Evolutionary conservation across 176 grass and related monocot species (phyloP).

Genomic region (Oryza coarctata): DNA sequence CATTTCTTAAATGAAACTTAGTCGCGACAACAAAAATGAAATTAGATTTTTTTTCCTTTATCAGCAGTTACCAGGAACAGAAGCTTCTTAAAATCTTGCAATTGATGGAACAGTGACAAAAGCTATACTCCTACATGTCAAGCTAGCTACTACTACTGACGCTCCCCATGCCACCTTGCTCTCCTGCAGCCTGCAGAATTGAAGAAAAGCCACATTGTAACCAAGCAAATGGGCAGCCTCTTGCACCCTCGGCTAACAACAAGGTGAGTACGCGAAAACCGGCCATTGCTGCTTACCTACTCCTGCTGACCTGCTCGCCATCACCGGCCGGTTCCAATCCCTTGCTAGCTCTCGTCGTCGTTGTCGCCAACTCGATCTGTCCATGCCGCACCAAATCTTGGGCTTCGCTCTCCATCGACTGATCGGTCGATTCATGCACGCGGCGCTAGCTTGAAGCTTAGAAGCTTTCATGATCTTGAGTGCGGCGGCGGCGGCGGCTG

Average conservation of each 20-base stretch:
- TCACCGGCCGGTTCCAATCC: slow-evolving; percentile 30
- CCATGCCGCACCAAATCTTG: slow-evolving; percentile 19
- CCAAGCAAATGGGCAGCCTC: slow-evolving; percentile 39
- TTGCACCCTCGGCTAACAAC: slow-evolving; percentile 52
- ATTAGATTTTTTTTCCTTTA: neutral
- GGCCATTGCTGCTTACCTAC: slow-evolving; percentile 67
- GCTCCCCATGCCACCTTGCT: slow-evolving; percentile 16
- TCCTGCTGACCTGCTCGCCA: slow-evolving; percentile 30
- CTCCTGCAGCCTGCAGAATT: slow-evolving; percentile 28
- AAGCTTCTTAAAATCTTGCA: slow-evolving; percentile 47
- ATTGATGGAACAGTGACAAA: slow-evolving; percentile 51
- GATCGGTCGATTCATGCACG: slow-evolving; percentile 3
- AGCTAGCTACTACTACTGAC: slow-evolving; percentile 31
- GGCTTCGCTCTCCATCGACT: neutral
- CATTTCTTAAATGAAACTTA: too few species aligned
- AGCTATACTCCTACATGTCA: slow-evolving; percentile 48
- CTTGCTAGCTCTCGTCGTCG: slow-evolving; percentile 29
- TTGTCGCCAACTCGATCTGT: slow-evolving; percentile 33
- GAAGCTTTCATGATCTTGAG: slow-evolving; percentile 17
- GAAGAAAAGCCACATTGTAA: slow-evolving; percentile 38
- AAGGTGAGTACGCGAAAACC: slow-evolving; percentile 62
- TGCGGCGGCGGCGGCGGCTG: slow-evolving; percentile 46
- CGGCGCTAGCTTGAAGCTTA: neutral
- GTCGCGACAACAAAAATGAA: neutral
- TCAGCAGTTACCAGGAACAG: neutral